Evolutionary conservation across 2,329 filamentous ascomycete species (phyloP).

Genomic region (Aureobasidium vineae): DNA sequence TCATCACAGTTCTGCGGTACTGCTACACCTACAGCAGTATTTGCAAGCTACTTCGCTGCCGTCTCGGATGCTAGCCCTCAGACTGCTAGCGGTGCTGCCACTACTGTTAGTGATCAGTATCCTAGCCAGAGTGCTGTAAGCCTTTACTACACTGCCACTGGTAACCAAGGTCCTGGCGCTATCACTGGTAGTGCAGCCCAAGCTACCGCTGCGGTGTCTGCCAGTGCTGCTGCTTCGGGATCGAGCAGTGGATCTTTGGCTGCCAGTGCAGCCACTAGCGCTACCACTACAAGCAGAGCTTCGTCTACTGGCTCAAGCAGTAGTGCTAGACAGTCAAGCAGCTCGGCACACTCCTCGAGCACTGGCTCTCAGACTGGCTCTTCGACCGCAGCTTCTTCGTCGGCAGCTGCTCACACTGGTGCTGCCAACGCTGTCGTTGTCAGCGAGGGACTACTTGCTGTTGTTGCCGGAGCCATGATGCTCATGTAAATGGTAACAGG

Average conservation of each 20-base stretch:
- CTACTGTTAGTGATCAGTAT: constrained; percentile 38
- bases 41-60: constrained; percentile 38
- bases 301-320: neutral
- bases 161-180: constrained; percentile 42
- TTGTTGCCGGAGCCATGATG: constrained; percentile 22
- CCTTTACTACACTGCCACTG: constrained; percentile 46
- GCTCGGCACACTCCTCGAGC: neutral
- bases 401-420: neutral
- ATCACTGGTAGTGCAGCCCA: constrained; percentile 42
- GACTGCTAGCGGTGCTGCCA: constrained; percentile 36
- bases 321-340: neutral
- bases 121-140: constrained; percentile 44
- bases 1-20: constrained; percentile 41
- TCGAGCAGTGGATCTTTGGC: neutral
- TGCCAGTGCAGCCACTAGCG: neutral
- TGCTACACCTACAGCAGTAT: constrained; percentile 42
- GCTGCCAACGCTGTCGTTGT: constrained; percentile 3
- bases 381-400: neutral
- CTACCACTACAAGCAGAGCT: neutral
- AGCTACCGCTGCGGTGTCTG: neutral
- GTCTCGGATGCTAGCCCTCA: constrained; percentile 34
- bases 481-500: neutral
- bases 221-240: neutral
- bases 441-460: neutral
- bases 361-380: neutral